These are phyloP conservation scores for Linnemannia zychae DNA, from an alignment of 192 early-diverging fungal species.

Conservation along the genomic window DNA sequence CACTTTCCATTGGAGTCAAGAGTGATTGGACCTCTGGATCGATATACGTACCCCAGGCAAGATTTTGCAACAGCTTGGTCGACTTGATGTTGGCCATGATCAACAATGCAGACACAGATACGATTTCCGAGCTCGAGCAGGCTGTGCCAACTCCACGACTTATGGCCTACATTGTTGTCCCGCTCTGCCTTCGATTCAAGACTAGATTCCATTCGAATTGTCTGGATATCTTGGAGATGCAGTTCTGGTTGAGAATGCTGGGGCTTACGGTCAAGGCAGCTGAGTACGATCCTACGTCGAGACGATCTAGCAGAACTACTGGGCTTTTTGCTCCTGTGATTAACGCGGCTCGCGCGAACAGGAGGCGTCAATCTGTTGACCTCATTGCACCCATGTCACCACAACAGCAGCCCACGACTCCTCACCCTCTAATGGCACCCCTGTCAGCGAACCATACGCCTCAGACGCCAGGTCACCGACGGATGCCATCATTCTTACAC, in stretches of 20 bases:
- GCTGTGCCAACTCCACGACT: conserved; percentile 57
- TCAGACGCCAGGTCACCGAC: conserved; percentile 26
- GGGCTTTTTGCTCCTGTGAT: conserved; percentile 42
- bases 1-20: conserved; percentile 48
- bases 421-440: neutral
- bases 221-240: conserved; percentile 47
- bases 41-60: conserved; percentile 28
- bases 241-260: conserved; percentile 50
- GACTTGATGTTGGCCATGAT: conserved; percentile 65
- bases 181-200: conserved; percentile 64
- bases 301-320: conserved; percentile 17
- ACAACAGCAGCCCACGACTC: conserved; percentile 8
- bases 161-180: conserved; percentile 64
- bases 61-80: conserved; percentile 61
- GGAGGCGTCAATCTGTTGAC: conserved; percentile 14
- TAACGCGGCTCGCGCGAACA: conserved; percentile 22
- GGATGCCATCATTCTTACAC: neutral
- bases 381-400: conserved; percentile 17
- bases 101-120: conserved; percentile 59
- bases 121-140: conserved; percentile 60
- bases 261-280: conserved; percentile 43
- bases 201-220: conserved; percentile 30
- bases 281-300: conserved; percentile 37
- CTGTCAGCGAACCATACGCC: neutral
- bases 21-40: conserved; percentile 59